phyloP scores from a whole-genome alignment of 345 rosid species.

The Ceriops tagal region DNA sequence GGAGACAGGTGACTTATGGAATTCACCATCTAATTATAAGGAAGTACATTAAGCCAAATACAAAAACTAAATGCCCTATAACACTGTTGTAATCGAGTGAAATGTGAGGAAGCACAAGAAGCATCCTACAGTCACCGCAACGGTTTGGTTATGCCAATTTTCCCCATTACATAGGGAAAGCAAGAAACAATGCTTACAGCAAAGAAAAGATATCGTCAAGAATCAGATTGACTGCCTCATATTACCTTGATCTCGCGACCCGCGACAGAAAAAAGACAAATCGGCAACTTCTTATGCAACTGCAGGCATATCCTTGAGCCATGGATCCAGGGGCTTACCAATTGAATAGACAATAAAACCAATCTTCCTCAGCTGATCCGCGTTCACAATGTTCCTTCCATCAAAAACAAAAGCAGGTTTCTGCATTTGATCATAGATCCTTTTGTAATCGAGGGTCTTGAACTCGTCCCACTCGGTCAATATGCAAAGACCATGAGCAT shows the following conservation, averaged over 20 bases:
- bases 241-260: slow-evolving; percentile 9
- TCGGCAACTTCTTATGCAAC: slow-evolving; percentile 40
- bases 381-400: slow-evolving; percentile 68
- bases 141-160: slow-evolving; percentile 12
- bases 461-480: slow-evolving; percentile 97
- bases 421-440: slow-evolving; percentile 76
- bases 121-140: slow-evolving; percentile 20
- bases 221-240: slow-evolving; percentile 23
- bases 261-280: neutral
- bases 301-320: slow-evolving; percentile 98
- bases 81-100: slow-evolving; percentile 19
- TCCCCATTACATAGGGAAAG: slow-evolving; percentile 24
- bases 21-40: slow-evolving; percentile 11
- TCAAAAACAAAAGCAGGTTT: slow-evolving; percentile 88
- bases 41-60: slow-evolving; percentile 9
- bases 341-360: slow-evolving; percentile 90
- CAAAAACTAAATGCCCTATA: slow-evolving; percentile 14
- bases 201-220: slow-evolving; percentile 23
- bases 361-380: slow-evolving; percentile 64
- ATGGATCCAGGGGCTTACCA: slow-evolving; percentile 86
- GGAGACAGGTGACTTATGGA: neutral
- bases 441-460: slow-evolving; percentile 69
- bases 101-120: slow-evolving; percentile 28
- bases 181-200: slow-evolving; percentile 19
- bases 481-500: slow-evolving; percentile 84